Evolutionary conservation across 176 grass and related monocot species (phyloP), one percentile per base, ranked within the genome.

Genomic region (Triticum urartu): DNA sequence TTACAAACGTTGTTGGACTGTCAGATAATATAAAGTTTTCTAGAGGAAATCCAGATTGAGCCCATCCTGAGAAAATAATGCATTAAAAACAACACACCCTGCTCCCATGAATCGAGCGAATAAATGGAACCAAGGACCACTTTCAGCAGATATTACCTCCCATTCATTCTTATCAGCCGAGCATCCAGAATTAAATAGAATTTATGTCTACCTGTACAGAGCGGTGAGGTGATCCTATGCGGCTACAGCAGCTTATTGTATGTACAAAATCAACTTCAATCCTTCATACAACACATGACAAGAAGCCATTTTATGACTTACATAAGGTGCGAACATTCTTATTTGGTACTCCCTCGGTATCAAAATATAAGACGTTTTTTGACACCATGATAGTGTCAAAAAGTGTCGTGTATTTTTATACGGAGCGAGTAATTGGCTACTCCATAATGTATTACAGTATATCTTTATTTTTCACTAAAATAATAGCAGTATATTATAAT

Each of bases 111-210:
- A 77, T 88, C 30, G 20, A 88, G 86, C 18, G 62, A 77, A 77
- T 86, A 82, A 89, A 85, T 82, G 67, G 70, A 85, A 61, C 48
- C 76, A 76, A 75, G 89, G 85, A 81, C 81, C 89, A 91, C 85
- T 68, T 84, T 80, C 76, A 87, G 85, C 61, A 91, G 60, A 84
- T 62, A 91, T 80, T 67, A 75, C 60, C 62, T 68, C 68, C 70
- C 34, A 45, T 72, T 75, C 11, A 83, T 80, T 75, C 47, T 79
- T 56, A 63, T 80, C 47, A 81, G 78, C n/a, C 20, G 39, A 72
- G 28, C 24, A 69, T 48, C 34, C 26, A 33, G 68, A 81, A 67
- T 52, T 84, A 38, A 76, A 87, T 50, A 62, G 47, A 84, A 75
- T 88, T 91, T 91, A 87, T 91, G 80, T 26, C 68, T 48, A 26